Conservation (phyloP, 345 rosid species). For the Laguncularia racemosa region DNA sequence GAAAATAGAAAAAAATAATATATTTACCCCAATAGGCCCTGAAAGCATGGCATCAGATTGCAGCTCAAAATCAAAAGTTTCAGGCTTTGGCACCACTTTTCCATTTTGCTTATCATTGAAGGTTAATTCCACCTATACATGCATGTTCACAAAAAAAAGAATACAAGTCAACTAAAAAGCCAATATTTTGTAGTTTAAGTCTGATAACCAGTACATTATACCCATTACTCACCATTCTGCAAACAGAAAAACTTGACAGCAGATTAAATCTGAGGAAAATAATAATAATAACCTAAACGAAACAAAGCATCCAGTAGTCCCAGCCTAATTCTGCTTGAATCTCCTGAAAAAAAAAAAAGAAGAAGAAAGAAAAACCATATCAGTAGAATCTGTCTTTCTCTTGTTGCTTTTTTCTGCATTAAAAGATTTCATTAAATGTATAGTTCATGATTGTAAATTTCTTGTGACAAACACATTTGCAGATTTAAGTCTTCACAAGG, state of each 20-base stretch:
- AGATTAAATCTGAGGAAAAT: too few relatives aligned
- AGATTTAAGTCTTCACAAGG: too few relatives aligned
- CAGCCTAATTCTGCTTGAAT: not conserved
- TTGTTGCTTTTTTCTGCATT: too few relatives aligned
- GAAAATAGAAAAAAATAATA: conserved; percentile 3
- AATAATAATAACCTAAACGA: too few relatives aligned
- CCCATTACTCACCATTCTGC: conserved; percentile 12
- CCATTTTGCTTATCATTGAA: conserved; percentile 17
- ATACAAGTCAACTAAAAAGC: conserved; percentile 15
- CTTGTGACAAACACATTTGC: too few relatives aligned
- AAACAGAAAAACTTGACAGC: not conserved
- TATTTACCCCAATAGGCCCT: conserved; percentile 39
- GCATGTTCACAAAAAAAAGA: conserved; percentile 15
- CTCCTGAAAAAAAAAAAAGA: not conserved
- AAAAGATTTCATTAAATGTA: too few relatives aligned
- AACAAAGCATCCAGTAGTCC: not conserved
- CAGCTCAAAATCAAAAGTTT: conserved; percentile 46
- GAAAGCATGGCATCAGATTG: conserved; percentile 30
- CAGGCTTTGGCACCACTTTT: conserved; percentile 45
- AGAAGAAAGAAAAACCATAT: not conserved
- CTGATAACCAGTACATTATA: not conserved
- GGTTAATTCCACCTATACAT: conserved; percentile 18
- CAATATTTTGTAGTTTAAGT: not conserved
- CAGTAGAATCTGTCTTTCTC: too few relatives aligned
- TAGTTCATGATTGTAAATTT: too few relatives aligned